A percentile compares a stretch with the other conserved stretches of the same genome.
phyloP scores from a whole-genome alignment of 345 rosid genomes.

The Cardiospermum halicacabum region DNA sequence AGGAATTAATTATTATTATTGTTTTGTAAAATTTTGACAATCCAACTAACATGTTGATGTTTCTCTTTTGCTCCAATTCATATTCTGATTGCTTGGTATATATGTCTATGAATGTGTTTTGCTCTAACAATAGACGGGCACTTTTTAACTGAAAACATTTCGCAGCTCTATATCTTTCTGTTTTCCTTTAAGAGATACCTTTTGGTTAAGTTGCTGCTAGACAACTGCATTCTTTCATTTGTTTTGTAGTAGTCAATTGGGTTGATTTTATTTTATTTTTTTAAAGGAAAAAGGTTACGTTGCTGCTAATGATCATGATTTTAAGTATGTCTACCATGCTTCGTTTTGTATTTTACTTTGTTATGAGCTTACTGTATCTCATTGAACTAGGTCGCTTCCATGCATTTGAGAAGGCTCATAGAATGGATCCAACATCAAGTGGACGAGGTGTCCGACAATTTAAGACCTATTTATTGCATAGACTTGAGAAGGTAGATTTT shows the following conservation, averaged over 20 bases:
- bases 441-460: constrained; percentile 95
- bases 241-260: no score
- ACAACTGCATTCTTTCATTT: no score
- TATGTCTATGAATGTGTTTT: neutral
- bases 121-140: neutral
- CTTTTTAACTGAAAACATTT: neutral
- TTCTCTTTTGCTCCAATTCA: neutral
- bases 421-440: constrained; percentile 49
- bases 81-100: neutral
- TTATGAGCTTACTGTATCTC: neutral
- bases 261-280: no score
- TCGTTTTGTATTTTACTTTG: neutral
- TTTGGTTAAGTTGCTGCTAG: neutral
- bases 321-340: neutral
- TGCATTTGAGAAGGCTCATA: constrained; percentile 88
- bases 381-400: constrained; percentile 73
- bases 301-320: neutral
- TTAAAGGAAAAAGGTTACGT: no score
- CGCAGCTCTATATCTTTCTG: neutral
- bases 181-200: neutral
- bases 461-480: constrained; percentile 80
- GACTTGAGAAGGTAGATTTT: constrained; percentile 65
- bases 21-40: neutral
- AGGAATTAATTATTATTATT: neutral
- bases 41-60: neutral